These are phyloP conservation scores for Geoglossum cookeanum DNA, from an alignment of 2,329 filamentous ascomycete genomes.

Conservation along the genomic window DNA sequence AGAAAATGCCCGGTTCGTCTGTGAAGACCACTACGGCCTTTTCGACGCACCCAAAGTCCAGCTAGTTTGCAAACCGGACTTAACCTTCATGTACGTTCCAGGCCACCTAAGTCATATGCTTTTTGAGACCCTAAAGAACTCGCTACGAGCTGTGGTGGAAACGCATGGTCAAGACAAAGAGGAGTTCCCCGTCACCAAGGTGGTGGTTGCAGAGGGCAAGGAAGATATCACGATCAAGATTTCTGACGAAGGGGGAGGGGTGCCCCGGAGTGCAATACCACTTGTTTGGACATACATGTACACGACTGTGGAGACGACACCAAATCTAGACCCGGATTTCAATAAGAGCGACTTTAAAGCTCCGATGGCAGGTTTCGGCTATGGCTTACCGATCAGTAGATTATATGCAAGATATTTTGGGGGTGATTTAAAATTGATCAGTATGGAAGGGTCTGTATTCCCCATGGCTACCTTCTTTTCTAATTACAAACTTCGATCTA, in stretches of 20 bases:
- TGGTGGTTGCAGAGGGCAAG: conserved; percentile 92
- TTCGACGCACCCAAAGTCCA: conserved; percentile 95
- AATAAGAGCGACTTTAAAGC: conserved; percentile 99
- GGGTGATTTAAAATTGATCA: conserved; percentile 90
- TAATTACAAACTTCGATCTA: background rate
- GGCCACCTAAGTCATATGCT: conserved; percentile 99
- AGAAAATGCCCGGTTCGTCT: conserved; percentile 96
- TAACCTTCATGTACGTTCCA: conserved; percentile 99
- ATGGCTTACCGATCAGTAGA: conserved; percentile 82
- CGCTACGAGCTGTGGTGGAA: conserved; percentile 87
- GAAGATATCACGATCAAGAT: conserved; percentile 99
- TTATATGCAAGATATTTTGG: conserved; percentile 95
- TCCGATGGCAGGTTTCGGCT: conserved; percentile 98
- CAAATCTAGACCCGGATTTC: conserved; percentile 88
- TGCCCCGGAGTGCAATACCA: conserved; percentile 79
- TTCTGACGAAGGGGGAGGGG: conserved; percentile 88
- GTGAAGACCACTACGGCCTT: conserved; percentile 92
- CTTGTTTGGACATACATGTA: conserved; percentile 99
- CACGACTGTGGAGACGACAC: conserved; percentile 91
- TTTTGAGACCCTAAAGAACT: conserved; percentile 98
- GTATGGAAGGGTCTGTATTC: conserved; percentile 80
- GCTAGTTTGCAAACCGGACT: conserved; percentile 79
- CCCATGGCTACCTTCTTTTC: background rate
- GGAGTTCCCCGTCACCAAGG: conserved; percentile 88
- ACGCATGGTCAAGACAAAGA: conserved; percentile 88